Conservation (phyloP, 2,329 filamentous ascomycete species). For the Aspergillus spinulosporus region DNA sequence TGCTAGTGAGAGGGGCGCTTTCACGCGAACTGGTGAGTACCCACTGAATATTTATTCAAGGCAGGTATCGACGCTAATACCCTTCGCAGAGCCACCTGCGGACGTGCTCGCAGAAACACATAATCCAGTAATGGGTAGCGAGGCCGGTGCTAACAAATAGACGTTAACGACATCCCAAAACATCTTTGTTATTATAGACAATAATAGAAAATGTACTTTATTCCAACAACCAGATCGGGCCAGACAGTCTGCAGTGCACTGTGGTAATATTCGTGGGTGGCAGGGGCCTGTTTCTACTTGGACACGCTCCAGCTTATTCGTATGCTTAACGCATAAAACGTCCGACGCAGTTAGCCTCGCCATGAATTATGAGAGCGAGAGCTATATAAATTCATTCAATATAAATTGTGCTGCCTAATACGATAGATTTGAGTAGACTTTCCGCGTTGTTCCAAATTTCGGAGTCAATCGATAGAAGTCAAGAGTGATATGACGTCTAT, state of each 20-base stretch:
- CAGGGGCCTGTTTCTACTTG: background rate
- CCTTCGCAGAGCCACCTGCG: conserved; percentile 19
- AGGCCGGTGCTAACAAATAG: conserved; percentile 54
- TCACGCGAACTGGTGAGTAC: conserved; percentile 44
- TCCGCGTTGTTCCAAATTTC: no score
- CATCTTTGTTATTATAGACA: conserved; percentile 26
- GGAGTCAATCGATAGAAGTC: no score
- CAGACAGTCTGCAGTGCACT: background rate
- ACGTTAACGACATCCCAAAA: conserved; percentile 17
- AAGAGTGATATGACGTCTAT: no score
- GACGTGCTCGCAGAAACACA: conserved; percentile 47
- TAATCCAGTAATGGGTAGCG: conserved; percentile 22
- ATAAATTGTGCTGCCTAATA: no score
- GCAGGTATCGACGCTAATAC: background rate
- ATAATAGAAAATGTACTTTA: conserved; percentile 25
- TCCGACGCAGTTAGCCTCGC: background rate
- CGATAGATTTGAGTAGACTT: no score
- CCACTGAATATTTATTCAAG: no score
- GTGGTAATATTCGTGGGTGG: background rate
- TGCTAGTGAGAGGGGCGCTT: conserved; percentile 42
- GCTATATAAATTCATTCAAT: no score
- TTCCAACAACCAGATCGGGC: background rate
- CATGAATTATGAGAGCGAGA: background rate
- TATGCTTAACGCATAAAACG: background rate
- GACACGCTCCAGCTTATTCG: background rate